Evolutionary conservation across 208 protist species (phyloP).

Genomic region (Histomonas meleagridis): DNA sequence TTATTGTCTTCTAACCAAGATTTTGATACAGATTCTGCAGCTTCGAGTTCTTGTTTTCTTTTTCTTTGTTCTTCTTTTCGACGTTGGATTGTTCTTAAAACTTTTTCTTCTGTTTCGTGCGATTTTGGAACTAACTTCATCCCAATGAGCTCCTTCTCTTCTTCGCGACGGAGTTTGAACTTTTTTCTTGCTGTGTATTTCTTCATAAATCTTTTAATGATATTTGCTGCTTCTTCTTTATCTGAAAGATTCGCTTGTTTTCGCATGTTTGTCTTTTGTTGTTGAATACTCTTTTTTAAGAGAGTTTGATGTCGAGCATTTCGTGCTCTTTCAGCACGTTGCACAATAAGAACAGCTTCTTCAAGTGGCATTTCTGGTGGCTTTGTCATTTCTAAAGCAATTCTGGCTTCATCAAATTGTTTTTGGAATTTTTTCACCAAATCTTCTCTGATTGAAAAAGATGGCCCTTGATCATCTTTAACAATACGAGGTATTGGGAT

Average conservation of each 20-base stretch:
- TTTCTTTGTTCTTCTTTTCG: conserved; percentile 26
- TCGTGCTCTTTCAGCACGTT: conserved; percentile 25
- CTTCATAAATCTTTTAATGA: background rate
- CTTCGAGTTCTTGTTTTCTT: background rate
- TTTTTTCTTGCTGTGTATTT: background rate
- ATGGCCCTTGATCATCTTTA: conserved; percentile 12
- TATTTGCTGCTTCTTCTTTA: background rate
- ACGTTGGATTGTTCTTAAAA: background rate
- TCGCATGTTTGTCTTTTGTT: background rate
- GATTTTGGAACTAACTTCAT: background rate
- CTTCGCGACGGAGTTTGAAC: background rate
- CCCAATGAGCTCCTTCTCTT: background rate
- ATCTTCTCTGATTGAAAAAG: background rate
- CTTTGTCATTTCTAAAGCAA: conserved; percentile 13
- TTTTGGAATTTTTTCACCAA: background rate
- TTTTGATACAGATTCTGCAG: background rate
- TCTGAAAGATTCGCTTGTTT: background rate
- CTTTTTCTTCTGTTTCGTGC: background rate
- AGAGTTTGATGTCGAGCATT: background rate
- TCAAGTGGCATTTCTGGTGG: conserved; percentile 14
- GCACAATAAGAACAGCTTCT: background rate
- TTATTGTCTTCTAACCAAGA: conserved; percentile 1
- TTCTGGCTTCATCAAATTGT: background rate
- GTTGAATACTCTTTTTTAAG: background rate
- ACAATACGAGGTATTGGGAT: conserved; percentile 35